These are phyloP conservation scores for Pholiota microspora DNA, from an alignment of 768 basidiomycete genomes.

Conservation along the genomic window DNA sequence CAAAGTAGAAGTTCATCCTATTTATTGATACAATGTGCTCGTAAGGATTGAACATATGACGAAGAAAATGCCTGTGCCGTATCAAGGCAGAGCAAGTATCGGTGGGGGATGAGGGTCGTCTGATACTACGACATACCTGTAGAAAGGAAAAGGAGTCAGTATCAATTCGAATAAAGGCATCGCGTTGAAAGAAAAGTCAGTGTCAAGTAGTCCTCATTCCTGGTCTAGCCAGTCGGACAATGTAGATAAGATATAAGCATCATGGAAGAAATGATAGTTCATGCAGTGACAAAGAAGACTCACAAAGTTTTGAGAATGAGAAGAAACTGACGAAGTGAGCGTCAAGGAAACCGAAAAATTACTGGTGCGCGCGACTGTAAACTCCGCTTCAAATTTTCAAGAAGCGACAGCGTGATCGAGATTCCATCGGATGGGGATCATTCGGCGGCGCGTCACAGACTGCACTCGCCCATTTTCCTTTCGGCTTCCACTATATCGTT, in stretches of 20 bases:
- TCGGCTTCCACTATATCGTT: not conserved
- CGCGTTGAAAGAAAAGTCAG: conserved; percentile 27
- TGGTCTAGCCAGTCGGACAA: conserved; percentile 69
- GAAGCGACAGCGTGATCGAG: conserved; percentile 3
- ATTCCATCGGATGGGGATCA: conserved; percentile 1
- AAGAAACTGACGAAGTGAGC: not conserved
- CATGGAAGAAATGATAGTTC: conserved; percentile 3
- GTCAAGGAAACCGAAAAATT: not conserved
- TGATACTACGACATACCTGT: conserved; percentile 13
- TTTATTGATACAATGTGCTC: conserved; percentile 30
- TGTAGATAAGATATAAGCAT: conserved; percentile 82
- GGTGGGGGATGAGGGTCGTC: not conserved
- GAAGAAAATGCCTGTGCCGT: not conserved
- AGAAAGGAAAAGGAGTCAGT: conserved; percentile 6
- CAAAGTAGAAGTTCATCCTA: conserved; percentile 94
- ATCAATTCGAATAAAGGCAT: not conserved
- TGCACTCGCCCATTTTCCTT: not conserved
- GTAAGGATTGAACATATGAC: conserved; percentile 5
- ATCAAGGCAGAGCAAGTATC: not conserved
- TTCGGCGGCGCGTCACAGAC: conserved; percentile 6
- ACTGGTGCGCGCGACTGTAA: conserved; percentile 2
- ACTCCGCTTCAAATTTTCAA: conserved; percentile 35
- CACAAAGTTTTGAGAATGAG: conserved; percentile 11
- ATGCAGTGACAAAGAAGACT: conserved; percentile 10
- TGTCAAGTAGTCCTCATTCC: conserved; percentile 45